Evolutionary conservation across 805 yeast genomes (phyloP).

Genomic region (Pichia insulana): DNA sequence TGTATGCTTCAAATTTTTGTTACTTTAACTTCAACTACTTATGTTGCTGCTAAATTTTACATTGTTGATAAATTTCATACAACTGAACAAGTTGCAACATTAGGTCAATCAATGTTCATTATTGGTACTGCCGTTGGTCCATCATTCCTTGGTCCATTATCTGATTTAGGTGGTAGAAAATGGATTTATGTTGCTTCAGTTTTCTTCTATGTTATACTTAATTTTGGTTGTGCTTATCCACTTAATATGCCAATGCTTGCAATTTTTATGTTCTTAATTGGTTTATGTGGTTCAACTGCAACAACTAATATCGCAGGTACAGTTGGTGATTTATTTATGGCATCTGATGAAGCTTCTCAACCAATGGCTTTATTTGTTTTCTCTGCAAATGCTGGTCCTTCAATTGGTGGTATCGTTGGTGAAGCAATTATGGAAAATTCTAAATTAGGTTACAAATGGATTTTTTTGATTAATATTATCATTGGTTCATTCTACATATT

Average conservation of each 20-base stretch:
- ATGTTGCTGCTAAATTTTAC: constrained; percentile 25
- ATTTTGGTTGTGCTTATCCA: constrained; percentile 30
- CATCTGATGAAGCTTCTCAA: constrained; percentile 29
- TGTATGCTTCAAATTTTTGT: constrained; percentile 26
- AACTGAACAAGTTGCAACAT: constrained; percentile 26
- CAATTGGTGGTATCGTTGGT: constrained; percentile 30
- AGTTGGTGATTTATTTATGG: constrained; percentile 29
- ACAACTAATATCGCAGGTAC: constrained; percentile 30
- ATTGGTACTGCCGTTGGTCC: constrained; percentile 31
- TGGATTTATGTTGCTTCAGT: constrained; percentile 29
- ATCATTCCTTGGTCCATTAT: constrained; percentile 29
- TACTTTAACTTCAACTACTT: constrained; percentile 27
- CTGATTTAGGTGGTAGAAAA: constrained; percentile 30
- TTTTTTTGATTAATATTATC: constrained; percentile 27
- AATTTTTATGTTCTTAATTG: constrained; percentile 27
- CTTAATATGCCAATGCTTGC: constrained; percentile 27
- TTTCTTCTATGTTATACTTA: constrained; percentile 23
- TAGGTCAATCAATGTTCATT: constrained; percentile 30
- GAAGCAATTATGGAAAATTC: constrained; percentile 27
- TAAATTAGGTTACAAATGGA: constrained; percentile 26
- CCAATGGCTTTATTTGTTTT: constrained; percentile 30
- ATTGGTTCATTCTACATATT: constrained; percentile 22
- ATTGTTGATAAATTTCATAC: constrained; percentile 22
- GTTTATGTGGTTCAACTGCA: constrained; percentile 27
- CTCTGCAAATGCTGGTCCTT: constrained; percentile 30